phyloP scores from a whole-genome alignment of 345 rosid species.

The Reutealis trisperma region DNA sequence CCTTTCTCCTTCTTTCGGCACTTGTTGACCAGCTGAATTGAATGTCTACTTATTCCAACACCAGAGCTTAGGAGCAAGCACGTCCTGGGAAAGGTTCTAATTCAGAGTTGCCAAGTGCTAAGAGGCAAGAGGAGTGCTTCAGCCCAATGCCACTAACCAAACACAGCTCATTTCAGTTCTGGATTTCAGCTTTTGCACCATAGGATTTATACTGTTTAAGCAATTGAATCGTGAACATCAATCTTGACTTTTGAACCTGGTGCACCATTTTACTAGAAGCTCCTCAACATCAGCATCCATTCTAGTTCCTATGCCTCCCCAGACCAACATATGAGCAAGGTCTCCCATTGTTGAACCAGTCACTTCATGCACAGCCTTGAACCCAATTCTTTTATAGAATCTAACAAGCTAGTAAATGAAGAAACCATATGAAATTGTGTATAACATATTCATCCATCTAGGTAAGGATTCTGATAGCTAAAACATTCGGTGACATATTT shows the following conservation, averaged over 20 bases:
- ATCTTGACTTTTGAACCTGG: conserved; percentile 42
- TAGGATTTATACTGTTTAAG: not conserved
- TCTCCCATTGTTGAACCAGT: conserved; percentile 78
- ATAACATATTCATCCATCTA: not conserved
- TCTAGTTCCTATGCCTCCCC: conserved; percentile 93
- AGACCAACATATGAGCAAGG: conserved; percentile 74
- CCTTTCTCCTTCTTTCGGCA: not conserved
- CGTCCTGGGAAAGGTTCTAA: not conserved
- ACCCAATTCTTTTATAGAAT: conserved; percentile 80
- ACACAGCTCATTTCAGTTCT: not conserved
- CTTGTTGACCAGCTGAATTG: not conserved
- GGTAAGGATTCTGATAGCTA: not conserved
- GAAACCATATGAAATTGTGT: not conserved
- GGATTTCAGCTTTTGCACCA: not conserved
- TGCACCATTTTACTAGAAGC: conserved; percentile 78
- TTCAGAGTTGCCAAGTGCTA: not conserved
- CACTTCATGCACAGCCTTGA: conserved; percentile 70
- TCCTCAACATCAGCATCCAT: conserved; percentile 80
- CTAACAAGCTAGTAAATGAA: conserved; percentile 59
- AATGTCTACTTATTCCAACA: not conserved
- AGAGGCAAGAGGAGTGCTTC: not conserved
- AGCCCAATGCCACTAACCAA: not conserved
- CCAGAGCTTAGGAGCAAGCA: not conserved
- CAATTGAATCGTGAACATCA: conserved; percentile 6
- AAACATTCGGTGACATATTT: not conserved